Evolutionary conservation across 345 rosid species (phyloP).

Genomic region (Alliaria petiolata): DNA sequence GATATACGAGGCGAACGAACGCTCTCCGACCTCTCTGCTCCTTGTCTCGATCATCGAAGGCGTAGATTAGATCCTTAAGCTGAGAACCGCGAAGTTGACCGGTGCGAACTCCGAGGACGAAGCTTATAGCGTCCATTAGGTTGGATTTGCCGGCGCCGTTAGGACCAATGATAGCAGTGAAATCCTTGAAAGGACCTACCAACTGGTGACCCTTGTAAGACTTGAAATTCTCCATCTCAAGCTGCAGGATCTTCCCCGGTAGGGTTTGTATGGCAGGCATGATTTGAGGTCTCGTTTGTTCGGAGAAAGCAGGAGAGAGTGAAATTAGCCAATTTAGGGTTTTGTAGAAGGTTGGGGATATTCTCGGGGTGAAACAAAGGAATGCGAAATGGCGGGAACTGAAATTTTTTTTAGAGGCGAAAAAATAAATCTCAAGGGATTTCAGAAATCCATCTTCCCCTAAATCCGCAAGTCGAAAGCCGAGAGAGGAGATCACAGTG

Average conservation of each 20-base stretch:
- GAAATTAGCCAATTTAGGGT: conserved; percentile 25
- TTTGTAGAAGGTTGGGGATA: conserved; percentile 3
- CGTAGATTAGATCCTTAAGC: conserved; percentile 93
- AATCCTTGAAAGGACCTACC: conserved; percentile 93
- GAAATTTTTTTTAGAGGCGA: conserved; percentile 5
- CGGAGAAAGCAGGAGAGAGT: neutral
- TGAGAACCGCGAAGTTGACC: conserved; percentile 97
- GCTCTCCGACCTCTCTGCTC: conserved; percentile 89
- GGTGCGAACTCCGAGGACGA: conserved; percentile 93
- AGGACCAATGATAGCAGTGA: conserved; percentile 97
- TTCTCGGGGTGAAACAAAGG: neutral
- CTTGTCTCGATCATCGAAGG: conserved; percentile 86
- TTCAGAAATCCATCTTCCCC: conserved; percentile 17
- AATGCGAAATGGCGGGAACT: conserved; percentile 23
- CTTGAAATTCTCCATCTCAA: conserved; percentile 96
- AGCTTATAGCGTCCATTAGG: conserved; percentile 98
- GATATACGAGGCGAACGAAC: conserved; percentile 74
- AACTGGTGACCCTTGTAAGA: conserved; percentile 84
- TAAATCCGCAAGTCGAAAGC: conserved; percentile 24
- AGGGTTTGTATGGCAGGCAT: conserved; percentile 68
- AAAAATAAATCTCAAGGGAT: neutral
- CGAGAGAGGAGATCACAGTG: conserved; percentile 12
- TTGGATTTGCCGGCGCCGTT: conserved; percentile 98
- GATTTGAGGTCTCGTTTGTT: conserved; percentile 8
- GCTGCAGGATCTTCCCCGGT: conserved; percentile 64